Evolutionary conservation across 352 stramenopile species (phyloP), one percentile per base, ranked within the genome.

Genomic region (Phytophthora nicotianae): DNA sequence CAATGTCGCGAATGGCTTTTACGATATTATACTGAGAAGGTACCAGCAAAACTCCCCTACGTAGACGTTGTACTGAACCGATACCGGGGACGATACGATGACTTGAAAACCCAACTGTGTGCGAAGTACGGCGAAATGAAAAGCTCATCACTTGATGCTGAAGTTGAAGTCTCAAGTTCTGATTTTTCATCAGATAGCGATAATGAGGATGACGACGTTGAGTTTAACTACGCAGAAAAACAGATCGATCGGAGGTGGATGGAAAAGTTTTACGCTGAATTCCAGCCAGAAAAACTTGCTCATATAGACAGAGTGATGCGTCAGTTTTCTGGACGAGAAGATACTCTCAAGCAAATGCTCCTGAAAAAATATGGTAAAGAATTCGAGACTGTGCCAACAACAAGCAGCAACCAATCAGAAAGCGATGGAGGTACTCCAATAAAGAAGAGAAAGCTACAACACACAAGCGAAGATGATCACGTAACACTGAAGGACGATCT

Each of bases 251-350:
- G 67, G 10, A 46, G 55, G 26, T 91, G 83, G 83, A 52, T 91
- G 20, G 24, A 72, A 51, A 71, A 47, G 24, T 90, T 90, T 61
- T 91, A 91, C 41, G 47, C 52, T 24, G 33, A 64, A n/a, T 50
- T 83, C 23, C 77, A 91, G 16, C 81, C 77, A 46, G 73, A 72
- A 6, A 90, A 88, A 41, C 23, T 84, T 1, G 13, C 53, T 5
- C 70, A 84, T 32, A 58, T 81, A 1, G 77, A 85, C 43, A 68
- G 66, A 45, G 73, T 91, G 21, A 57, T 91, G 13, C 66, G 80
- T 11, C 79, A 89, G 35, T 91, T 89, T 58, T 74, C 69, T 13
- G 79, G 77, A 4, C 70, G 83, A 43, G 81, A 90, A 73, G 81
- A 90, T 17, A 74, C 69, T 13, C 72, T 91, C 6, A 81, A 88